phyloP scores from a whole-genome alignment of 75 land plant genomes.

The Sequoia sempervirens region DNA sequence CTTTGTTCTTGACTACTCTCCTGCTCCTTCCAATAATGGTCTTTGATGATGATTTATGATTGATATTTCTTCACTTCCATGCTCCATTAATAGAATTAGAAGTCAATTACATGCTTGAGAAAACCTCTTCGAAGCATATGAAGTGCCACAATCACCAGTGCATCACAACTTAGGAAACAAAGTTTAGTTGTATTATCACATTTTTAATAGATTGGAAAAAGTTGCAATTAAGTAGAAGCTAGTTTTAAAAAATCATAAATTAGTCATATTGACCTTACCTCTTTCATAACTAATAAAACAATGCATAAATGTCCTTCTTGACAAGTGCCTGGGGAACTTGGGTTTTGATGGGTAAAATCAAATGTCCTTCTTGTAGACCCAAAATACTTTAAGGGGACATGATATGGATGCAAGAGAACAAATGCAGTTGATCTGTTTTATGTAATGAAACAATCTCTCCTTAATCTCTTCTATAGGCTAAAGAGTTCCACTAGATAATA shows the following conservation, averaged over 20 bases:
- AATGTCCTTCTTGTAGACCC: conserved; percentile 81
- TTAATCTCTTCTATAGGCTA: conserved; percentile 91
- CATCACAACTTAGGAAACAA: no score
- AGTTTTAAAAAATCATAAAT: neutral
- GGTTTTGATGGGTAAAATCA: conserved; percentile 84
- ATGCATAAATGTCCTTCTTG: neutral
- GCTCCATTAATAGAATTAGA: no score
- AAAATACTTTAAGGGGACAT: conserved; percentile 83
- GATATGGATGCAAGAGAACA: conserved; percentile 91
- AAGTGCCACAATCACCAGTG: no score
- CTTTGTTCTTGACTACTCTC: no score
- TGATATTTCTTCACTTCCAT: no score
- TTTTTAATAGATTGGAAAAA: neutral
- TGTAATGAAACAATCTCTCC: conserved; percentile 73
- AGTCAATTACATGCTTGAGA: no score
- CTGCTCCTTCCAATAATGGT: no score
- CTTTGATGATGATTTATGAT: no score
- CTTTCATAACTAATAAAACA: neutral
- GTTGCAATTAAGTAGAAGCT: neutral
- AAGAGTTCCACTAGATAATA: conserved; percentile 93
- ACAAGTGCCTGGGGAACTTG: conserved; percentile 39
- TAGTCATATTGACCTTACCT: neutral
- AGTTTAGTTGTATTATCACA: neutral
- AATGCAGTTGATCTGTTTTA: conserved; percentile 47
- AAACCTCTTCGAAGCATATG: no score